Base-by-base conservation (phyloP, 306 rosid species). In the Argentina anserina region DNA sequence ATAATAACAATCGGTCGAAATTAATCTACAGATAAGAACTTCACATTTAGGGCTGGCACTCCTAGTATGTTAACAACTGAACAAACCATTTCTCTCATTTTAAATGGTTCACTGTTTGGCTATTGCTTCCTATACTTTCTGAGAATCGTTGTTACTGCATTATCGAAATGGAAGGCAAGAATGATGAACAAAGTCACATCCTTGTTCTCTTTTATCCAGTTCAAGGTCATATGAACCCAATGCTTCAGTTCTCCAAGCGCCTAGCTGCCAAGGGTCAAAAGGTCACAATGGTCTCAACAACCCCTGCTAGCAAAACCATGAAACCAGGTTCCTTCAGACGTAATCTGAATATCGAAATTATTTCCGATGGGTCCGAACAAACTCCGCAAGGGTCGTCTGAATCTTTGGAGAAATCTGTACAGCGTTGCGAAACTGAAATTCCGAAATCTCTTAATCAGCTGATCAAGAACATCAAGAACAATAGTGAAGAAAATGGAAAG, bases 191-290 rank as follows among this genome's bases (percentile, higher is more conserved):
- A 60, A 31, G 65, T 60, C 65, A 60, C 6, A 60, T 60, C 5
- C 65, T 60, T 31, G 21, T 60, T 7, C 8, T 60, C 39, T 17
- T 60, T 33, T 60, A 7, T 33, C 65, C 41, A 14, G 41, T 60
- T 31, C 65, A 33, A 33, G 65, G 65, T 60, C 41, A 60, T 60
- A 60, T 60, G 40, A 60, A 60, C 41, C 65, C 65, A 15, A 60
- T 60, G 65, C 13, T 60, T 60, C 40, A 60, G 8, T 60, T 60
- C 25, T 29, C 65, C 13, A 33, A 60, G 65, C 65, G 65, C 65
- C 13, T 60, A 60, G 65, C 12, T 21, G 36, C 65, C 4, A 60
- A 60, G 65, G 65, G 65, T 31, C 40, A 14, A 7, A 17, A 1
- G 13, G 65, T 60, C 21, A 62, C 67, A 36, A 8, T 62, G 21